Percentiles rank a stretch among this genome's conserved stretches.
Evolutionary conservation across 345 rosid species (phyloP).

Genomic region (Hibiscus mutabilis): DNA sequence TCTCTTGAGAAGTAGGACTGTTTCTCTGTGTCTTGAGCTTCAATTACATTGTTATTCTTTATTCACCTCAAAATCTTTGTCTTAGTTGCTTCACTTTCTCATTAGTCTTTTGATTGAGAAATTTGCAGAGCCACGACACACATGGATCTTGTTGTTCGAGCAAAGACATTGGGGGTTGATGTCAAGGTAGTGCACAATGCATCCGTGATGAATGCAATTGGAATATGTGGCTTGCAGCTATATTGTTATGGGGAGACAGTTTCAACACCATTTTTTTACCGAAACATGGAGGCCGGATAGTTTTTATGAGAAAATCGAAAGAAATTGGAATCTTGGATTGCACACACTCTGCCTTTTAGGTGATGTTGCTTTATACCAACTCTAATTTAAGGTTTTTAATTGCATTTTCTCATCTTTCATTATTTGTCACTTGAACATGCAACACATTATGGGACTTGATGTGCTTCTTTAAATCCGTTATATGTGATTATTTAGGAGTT

Average conservation of each 20-base stretch:
- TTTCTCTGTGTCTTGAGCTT: neutral
- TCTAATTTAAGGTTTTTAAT: neutral
- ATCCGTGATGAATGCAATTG: conserved; percentile 90
- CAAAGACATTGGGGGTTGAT: conserved; percentile 57
- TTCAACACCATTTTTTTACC: conserved; percentile 76
- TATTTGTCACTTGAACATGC: neutral
- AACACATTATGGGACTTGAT: neutral
- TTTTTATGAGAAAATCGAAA: conserved; percentile 75
- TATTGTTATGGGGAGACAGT: conserved; percentile 91
- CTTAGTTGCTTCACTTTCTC: neutral
- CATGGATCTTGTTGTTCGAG: conserved; percentile 86
- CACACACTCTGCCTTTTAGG: conserved; percentile 91
- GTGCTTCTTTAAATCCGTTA: neutral
- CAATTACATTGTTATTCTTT: neutral
- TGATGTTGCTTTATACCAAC: conserved; percentile 14
- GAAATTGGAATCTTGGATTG: conserved; percentile 58
- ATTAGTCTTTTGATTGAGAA: neutral
- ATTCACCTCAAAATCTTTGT: neutral
- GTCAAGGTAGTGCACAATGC: conserved; percentile 87
- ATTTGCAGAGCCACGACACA: conserved; percentile 84
- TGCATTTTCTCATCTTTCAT: neutral
- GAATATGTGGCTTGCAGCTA: conserved; percentile 90
- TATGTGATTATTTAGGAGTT: neutral
- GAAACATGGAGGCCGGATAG: conserved; percentile 92
- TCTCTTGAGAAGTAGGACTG: neutral